Conservation (phyloP, 192 early-diverging fungal genomes). For the Coemansia furcata region DNA sequence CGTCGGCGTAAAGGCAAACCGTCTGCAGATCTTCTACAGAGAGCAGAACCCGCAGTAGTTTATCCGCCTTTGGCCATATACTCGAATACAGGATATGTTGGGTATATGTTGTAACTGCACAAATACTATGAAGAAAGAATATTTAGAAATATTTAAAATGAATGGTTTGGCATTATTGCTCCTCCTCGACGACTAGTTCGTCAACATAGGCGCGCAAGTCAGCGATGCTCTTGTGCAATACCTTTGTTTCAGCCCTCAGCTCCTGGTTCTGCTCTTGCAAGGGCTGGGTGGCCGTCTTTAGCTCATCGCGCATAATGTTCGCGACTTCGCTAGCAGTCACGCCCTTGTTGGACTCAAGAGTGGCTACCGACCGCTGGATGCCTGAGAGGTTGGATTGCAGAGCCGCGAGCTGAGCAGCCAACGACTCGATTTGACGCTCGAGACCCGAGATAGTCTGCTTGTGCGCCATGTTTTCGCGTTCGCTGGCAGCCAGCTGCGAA, state of each 20-base stretch:
- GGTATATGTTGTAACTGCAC: background rate
- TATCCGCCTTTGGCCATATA: background rate
- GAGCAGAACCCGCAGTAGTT: constrained; percentile 63
- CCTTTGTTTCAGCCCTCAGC: constrained; percentile 25
- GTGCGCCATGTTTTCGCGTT: constrained; percentile 33
- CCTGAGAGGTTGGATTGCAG: constrained; percentile 14
- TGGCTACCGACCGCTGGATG: constrained; percentile 24
- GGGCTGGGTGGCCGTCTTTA: constrained; percentile 27
- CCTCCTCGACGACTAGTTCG: constrained; percentile 51
- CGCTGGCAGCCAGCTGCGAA: constrained; percentile 23
- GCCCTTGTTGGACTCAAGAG: constrained; percentile 11
- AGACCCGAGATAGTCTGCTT: constrained; percentile 32
- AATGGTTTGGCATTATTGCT: background rate
- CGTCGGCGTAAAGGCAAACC: constrained; percentile 76
- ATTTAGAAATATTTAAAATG: background rate
- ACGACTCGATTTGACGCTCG: constrained; percentile 30
- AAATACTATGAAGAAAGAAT: background rate
- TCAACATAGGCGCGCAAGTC: constrained; percentile 44
- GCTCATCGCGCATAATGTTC: constrained; percentile 23
- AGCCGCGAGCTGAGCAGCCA: constrained; percentile 18
- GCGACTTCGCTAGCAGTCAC: constrained; percentile 22
- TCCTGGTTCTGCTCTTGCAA: constrained; percentile 24
- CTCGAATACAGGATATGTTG: background rate
- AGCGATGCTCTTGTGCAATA: constrained; percentile 35
- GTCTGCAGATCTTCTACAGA: constrained; percentile 84